Conservation (phyloP, 441 rosid species). For the Cnidoscolus chayamansa region DNA sequence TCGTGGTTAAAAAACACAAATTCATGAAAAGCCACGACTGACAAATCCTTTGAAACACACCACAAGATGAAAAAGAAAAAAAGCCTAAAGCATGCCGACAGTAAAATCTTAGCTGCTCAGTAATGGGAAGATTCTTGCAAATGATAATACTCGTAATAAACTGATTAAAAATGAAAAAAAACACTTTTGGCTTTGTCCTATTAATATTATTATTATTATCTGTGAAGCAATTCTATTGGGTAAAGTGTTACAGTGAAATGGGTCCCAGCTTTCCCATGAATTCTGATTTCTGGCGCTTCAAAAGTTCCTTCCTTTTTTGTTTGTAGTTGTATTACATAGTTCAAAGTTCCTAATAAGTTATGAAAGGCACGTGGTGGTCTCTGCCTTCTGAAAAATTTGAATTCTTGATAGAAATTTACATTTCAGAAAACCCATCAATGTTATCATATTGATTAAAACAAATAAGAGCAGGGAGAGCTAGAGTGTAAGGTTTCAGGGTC, state of each 20-base stretch:
- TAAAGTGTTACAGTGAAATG: not conserved
- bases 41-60: constrained; percentile 11
- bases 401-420: too few species aligned
- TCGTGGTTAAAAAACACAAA: too few species aligned
- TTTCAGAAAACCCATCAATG: too few species aligned
- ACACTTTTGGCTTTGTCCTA: not conserved
- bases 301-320: too few species aligned
- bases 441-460: too few species aligned
- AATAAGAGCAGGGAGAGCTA: too few species aligned
- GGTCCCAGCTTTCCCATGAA: not conserved
- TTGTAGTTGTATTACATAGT: too few species aligned
- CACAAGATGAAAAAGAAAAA: not conserved
- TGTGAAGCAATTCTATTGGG: not conserved
- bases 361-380: too few species aligned
- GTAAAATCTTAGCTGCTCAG: constrained; percentile 23
- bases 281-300: too few species aligned
- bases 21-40: constrained; percentile 30
- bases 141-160: not conserved
- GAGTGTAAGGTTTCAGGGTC: too few species aligned
- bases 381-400: too few species aligned
- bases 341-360: too few species aligned
- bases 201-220: not conserved
- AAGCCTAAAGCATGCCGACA: constrained; percentile 39
- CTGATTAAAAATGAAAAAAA: not conserved
- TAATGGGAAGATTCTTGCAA: constrained; percentile 19